Base-by-base conservation (phyloP, 257 asterid genomes). In the Solanum chaucha region DNA sequence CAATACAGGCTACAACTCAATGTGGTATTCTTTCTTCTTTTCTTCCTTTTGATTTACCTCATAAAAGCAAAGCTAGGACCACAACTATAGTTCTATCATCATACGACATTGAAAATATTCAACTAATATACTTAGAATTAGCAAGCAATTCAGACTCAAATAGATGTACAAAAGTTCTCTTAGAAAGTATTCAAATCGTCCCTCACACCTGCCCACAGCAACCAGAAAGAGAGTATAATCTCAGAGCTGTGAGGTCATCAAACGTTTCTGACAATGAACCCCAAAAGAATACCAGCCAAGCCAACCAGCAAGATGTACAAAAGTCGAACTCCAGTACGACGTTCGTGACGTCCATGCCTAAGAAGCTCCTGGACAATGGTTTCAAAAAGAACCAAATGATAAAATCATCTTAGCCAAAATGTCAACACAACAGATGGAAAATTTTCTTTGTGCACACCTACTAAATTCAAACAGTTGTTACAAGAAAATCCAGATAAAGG, bases 271-370 rank as follows among this genome's bases (percentile, higher is more conserved):
- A 71, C n/a, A 71, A 71, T 19, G 71, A 20, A 71, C n/a, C 87
- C 87, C 83, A 72, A 70, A 44, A 85, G 71, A 72, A 85, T 85
- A 40, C 87, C 83, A 85, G 58, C 65, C 87, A 85, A 71, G 24
- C 83, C 87, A 30, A 85, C 17, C 41, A 85, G 58, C 55, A 85
- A 32, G 48, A 46, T 30, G 81, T 85, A 72, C 35, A 51, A 20
- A 44, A 22, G 44, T 58, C 40, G 83, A 85, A 71, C 83, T 48
- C 51, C 82, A 9, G 72, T 61, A 71, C 40, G 83, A 36, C 10
- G 51, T 20, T 85, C 70, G 14, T 58, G 81, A 85, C 55, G 71
- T 71, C 87, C 65, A 70, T 61, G 83, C 83, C 83, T 70, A 46
- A 85, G 81, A 46, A 24, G 81, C 71, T 85, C 87, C 87, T 85